Evolutionary conservation across 1,284 basidiomycete species (phyloP), one percentile per base, ranked within the genome.

Genomic region (Polyporus tsugae): DNA sequence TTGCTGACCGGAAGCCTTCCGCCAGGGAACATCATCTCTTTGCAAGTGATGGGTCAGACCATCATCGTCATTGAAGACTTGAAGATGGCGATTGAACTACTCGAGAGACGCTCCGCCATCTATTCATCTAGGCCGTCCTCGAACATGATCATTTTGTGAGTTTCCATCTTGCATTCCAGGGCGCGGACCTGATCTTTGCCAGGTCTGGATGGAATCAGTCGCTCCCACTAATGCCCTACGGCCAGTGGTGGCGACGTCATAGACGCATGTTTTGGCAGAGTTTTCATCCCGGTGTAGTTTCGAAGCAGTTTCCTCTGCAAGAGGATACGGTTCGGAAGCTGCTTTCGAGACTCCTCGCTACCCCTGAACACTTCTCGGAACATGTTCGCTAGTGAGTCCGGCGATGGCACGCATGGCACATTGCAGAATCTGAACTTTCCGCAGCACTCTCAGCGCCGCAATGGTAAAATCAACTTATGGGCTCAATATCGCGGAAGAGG

Each of bases 81-180:
- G 22, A 39, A 22, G 33, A 38, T 39, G 11, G 57, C 22, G 33
- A 13, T 58, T 17, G 80, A 82, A 13, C 72, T 83, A 6, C 70
- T 82, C 19, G 80, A 81, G 29, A 78, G 78, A 46, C 72, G 78
- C 11, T 75, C 76, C 22, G 39, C 70, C 6, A 77, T 79, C 19
- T 81, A 81, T 69, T 82, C 81, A 19, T 79, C 80, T 64, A 70
- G 82, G 25, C 49, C 49, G 7, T 11, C 49, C 10, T 53, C 49
- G 10, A 53, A 53, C 49, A 29, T 53, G 49, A 53, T 53, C 15
- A 25, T 11, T 79, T 78, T 0, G 38, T 58, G 35, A 58, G 35
- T n/a, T 38, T 4, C n/a, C 15, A 19, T 38, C 17, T 5, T 10
- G 9, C 3, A 17, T 19, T 39, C 19, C 35, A 33, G 25, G 22